Evolutionary conservation across 2,329 filamentous ascomycete species (phyloP).

Genomic region (Sarocladiaceae sp.): DNA sequence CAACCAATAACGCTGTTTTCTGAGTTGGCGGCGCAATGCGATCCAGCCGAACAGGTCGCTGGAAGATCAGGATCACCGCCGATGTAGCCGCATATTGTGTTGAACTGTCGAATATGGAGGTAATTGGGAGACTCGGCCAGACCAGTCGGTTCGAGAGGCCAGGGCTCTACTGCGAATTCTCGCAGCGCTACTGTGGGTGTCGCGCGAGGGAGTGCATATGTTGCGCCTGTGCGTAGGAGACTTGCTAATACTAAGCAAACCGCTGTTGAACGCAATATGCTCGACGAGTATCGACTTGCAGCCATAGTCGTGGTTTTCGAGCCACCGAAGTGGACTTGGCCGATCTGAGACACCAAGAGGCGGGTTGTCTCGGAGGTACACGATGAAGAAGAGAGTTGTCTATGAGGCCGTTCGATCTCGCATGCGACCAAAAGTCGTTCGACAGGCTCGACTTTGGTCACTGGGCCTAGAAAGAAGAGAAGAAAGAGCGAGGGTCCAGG

Average conservation of each 20-base stretch:
- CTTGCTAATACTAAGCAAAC: conserved; percentile 28
- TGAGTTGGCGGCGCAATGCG: conserved; percentile 50
- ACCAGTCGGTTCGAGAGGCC: conserved; percentile 21
- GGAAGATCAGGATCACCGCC: conserved; percentile 44
- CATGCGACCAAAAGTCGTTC: too few species aligned
- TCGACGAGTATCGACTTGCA: too few species aligned
- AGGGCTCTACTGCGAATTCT: conserved; percentile 30
- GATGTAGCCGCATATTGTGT: conserved; percentile 54
- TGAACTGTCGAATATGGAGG: conserved; percentile 35
- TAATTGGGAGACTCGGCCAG: conserved; percentile 15
- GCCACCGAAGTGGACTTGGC: conserved; percentile 8
- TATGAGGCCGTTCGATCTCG: neutral
- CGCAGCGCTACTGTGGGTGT: conserved; percentile 30
- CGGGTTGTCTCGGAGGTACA: neutral
- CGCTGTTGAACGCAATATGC: neutral
- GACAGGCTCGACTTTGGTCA: too few species aligned
- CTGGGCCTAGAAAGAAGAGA: neutral
- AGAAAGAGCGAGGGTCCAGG: neutral
- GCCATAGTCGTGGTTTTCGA: neutral
- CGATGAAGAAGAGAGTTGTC: neutral
- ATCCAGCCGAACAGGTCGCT: conserved; percentile 51
- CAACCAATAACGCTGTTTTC: conserved; percentile 46
- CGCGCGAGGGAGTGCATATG: conserved; percentile 34
- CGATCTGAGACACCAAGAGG: neutral
- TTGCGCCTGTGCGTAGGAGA: conserved; percentile 25